phyloP scores from a whole-genome alignment of 495 filamentous ascomycete genomes.

The Sabuloglossum arenarium region DNA sequence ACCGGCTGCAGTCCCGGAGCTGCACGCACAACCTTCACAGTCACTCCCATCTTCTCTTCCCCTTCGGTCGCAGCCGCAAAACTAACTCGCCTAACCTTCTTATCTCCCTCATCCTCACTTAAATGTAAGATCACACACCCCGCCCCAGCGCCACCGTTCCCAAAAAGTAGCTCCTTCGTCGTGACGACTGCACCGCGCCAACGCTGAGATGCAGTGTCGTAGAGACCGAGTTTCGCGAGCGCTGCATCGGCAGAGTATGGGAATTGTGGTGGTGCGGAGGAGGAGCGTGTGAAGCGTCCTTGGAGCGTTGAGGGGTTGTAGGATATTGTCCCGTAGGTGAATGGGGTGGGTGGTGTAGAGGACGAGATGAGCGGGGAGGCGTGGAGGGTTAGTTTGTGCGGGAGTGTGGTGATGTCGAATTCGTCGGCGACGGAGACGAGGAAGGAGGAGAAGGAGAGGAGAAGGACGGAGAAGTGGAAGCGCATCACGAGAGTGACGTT shows the following conservation, averaged over 20 bases:
- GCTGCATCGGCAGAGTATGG: background rate
- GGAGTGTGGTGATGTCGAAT: conserved; percentile 3
- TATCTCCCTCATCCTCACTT: background rate
- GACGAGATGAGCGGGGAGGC: background rate
- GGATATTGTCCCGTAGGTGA: background rate
- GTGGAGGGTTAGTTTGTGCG: background rate
- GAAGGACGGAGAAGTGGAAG: conserved; percentile 2
- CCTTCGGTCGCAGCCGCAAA: background rate
- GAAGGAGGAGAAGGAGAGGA: conserved; percentile 5
- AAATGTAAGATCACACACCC: background rate
- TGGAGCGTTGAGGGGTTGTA: background rate
- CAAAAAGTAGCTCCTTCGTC: background rate
- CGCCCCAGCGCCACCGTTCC: background rate
- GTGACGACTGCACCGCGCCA: background rate
- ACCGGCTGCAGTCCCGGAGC: background rate
- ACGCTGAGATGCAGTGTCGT: background rate
- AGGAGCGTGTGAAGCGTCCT: background rate
- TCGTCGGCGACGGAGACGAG: conserved; percentile 5
- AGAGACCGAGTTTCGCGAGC: background rate
- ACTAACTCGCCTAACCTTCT: background rate
- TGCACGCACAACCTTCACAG: background rate
- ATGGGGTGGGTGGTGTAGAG: background rate
- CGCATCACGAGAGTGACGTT: too few relatives aligned
- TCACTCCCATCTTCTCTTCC: background rate
- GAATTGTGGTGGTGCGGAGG: background rate